Conservation (phyloP, 768 basidiomycete genomes). For the Cystobasidium onofrii region DNA sequence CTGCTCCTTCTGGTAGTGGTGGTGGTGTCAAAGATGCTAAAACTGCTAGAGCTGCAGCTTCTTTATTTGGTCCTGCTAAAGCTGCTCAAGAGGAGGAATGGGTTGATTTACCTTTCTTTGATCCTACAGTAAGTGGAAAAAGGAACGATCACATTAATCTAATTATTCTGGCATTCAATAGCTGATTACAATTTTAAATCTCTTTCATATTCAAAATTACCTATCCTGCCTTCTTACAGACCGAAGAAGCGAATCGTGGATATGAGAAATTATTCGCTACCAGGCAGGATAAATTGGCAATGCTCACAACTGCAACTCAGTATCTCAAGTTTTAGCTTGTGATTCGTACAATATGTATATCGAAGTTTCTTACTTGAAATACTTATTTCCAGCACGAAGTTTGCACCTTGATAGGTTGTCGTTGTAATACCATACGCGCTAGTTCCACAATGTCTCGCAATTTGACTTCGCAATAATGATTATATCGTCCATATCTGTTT, state of each 20-base stretch:
- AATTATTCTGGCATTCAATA: no score
- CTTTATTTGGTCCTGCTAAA: conserved; percentile 31
- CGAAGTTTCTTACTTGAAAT: no score
- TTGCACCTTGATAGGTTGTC: no score
- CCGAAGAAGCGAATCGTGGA: conserved; percentile 18
- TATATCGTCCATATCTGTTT: no score
- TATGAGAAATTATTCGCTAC: conserved; percentile 22
- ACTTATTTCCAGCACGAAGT: no score
- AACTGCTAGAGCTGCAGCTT: conserved; percentile 28
- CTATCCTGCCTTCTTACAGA: background rate
- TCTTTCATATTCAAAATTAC: no score
- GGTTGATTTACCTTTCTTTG: conserved; percentile 27
- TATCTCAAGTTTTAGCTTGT: conserved; percentile 10
- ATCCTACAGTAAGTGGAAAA: conserved; percentile 5
- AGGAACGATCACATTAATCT: no score
- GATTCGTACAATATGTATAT: no score
- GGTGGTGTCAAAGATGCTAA: background rate
- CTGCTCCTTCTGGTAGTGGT: background rate
- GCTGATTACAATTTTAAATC: no score
- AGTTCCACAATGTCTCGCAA: no score
- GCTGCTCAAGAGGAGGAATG: conserved; percentile 30
- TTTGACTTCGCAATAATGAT: no score
- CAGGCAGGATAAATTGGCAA: conserved; percentile 12
- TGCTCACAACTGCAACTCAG: conserved; percentile 26
- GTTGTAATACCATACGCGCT: no score